These are phyloP conservation scores for Aspergillus brasiliensis DNA, from an alignment of 2,329 filamentous ascomycete genomes.

Conservation along the genomic window DNA sequence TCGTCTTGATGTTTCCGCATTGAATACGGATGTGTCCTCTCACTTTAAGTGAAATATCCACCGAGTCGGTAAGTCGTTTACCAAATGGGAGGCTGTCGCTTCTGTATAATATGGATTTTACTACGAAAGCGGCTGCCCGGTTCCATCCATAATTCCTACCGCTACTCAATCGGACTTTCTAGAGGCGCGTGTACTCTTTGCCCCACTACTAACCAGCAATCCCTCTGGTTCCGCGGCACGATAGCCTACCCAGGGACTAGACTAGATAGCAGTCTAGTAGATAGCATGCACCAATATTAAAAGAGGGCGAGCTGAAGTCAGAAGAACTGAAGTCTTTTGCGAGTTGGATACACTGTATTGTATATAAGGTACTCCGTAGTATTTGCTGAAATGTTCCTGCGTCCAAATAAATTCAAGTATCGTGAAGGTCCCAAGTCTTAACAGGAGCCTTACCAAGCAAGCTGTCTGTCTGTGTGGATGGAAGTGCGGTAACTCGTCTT, in stretches of 20 bases:
- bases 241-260: background rate
- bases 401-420: too few relatives aligned
- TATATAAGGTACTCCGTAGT: too few relatives aligned
- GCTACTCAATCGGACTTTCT: constrained; percentile 3
- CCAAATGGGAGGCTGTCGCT: background rate
- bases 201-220: background rate
- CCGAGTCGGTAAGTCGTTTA: background rate
- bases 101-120: background rate
- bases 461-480: too few relatives aligned
- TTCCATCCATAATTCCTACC: constrained; percentile 1
- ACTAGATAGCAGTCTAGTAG: background rate
- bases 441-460: too few relatives aligned
- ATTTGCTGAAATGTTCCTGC: too few relatives aligned
- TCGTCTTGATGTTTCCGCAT: background rate
- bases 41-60: background rate
- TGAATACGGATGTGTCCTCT: background rate
- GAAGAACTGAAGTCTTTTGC: background rate
- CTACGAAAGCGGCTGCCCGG: constrained; percentile 2
- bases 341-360: too few relatives aligned
- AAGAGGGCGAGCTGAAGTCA: background rate
- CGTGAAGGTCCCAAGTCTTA: too few relatives aligned
- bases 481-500: too few relatives aligned
- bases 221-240: background rate
- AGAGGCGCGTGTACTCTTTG: constrained; percentile 1
- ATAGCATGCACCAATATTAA: background rate